Base-by-base conservation (phyloP, 148 eudicot species). In the Silene uniflora region DNA sequence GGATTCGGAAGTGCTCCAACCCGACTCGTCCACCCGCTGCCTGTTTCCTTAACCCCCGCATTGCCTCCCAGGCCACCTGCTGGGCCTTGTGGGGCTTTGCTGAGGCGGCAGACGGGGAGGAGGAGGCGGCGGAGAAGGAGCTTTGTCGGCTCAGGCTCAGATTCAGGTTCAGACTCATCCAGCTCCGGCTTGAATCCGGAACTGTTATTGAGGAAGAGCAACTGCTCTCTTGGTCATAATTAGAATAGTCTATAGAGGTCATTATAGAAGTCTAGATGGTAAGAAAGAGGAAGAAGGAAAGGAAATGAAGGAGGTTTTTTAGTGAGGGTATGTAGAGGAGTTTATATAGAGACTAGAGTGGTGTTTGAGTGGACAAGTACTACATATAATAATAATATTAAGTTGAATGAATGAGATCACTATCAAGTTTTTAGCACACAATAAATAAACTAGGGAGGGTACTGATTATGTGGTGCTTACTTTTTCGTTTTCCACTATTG, bases 11-110 rank as follows among this genome's bases (percentile, higher is more conserved):
- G 71, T 91, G 92, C 39, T 91, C 89, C 0, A 91, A 71, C 13
- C 92, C 88, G 2, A 90, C 85, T 2, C 81, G 79, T 35, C 93
- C 91, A 1, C 82, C 84, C 3, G 76, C 75, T 14, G 79, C 87
- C 3, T 71, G 81, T 2, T 85, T 65, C 2, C 83, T 80, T 4
- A 91, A 86, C 12, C 85, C 77, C 22, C 73, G 77, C 73, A 91
- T 90, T 72, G 94, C 93, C 78, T 91, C 94, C 92, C 94, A 91
- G 0, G 85, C 88, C 0, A 85, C 85, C 60, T 91, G 97, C 81
- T 89, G 86, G 10, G 97, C 88, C 81, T 92, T 92, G 85, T 92
- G 97, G 0, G 97, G 97, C 79, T 92, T 92, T 5, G 83, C 80
- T 0, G 78, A 60, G 70, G 61, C 52, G 11, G 59, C 73, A 23